Conservation (phyloP, 2,329 filamentous ascomycete species). For the Apiospora rasikravindrae region DNA sequence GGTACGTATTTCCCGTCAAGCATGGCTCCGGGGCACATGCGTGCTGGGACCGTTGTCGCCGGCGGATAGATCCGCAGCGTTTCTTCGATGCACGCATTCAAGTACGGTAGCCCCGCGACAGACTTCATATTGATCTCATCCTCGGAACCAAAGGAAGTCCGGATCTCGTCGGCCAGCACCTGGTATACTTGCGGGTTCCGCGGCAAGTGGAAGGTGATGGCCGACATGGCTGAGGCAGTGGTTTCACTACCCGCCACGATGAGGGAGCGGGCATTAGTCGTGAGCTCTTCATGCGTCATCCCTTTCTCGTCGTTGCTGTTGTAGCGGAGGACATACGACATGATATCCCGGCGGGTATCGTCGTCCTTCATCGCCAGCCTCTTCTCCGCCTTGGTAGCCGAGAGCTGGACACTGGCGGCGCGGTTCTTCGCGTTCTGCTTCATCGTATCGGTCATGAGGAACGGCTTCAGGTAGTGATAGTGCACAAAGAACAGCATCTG, state of each 20-base stretch:
- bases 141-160: slow-evolving; percentile 36
- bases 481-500: background rate
- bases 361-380: background rate
- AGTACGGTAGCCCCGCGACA: slow-evolving; percentile 37
- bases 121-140: slow-evolving; percentile 40
- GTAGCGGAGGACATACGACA: slow-evolving; percentile 9
- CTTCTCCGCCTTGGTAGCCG: background rate
- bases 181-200: slow-evolving; percentile 30
- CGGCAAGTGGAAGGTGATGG: slow-evolving; percentile 43
- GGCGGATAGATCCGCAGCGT: slow-evolving; percentile 44
- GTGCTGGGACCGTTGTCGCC: slow-evolving; percentile 18
- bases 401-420: background rate
- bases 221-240: slow-evolving; percentile 46
- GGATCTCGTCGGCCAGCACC: slow-evolving; percentile 41
- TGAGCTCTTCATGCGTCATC: slow-evolving; percentile 1
- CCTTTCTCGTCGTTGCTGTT: slow-evolving; percentile 1
- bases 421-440: background rate
- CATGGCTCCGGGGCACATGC: slow-evolving; percentile 9
- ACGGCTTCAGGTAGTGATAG: background rate
- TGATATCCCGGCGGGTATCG: background rate
- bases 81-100: slow-evolving; percentile 45
- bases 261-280: background rate
- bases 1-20: slow-evolving; percentile 5
- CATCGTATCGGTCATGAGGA: background rate
- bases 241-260: slow-evolving; percentile 50